Conservation (phyloP, 768 basidiomycete species). For the Clavaria fumosa region DNA sequence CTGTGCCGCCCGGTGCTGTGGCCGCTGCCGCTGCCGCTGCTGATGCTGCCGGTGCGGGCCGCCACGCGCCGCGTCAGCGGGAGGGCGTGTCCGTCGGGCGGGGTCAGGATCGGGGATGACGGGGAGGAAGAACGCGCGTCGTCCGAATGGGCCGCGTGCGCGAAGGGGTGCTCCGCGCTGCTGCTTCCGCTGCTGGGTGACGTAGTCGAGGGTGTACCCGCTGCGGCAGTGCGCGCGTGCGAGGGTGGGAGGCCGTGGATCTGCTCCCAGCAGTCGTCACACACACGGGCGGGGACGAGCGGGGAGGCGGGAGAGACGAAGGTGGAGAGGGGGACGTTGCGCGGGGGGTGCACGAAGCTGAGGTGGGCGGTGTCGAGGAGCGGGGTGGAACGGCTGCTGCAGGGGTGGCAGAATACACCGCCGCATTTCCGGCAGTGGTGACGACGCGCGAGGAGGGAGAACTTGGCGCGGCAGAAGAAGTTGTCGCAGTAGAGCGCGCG, state of each 20-base stretch:
- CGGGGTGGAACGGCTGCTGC: conserved; percentile 41
- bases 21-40: too few species aligned
- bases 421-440: conserved; percentile 86
- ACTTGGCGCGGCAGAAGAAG: conserved; percentile 49
- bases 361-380: conserved; percentile 65
- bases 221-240: too few species aligned
- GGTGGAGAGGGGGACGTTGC: conserved; percentile 39
- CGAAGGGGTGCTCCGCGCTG: too few species aligned
- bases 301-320: conserved; percentile 50
- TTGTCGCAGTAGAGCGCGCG: conserved; percentile 53
- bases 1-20: too few species aligned
- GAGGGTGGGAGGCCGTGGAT: conserved; percentile 45
- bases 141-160: conserved; percentile 24
- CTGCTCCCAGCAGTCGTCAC: conserved; percentile 65
- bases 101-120: conserved; percentile 13
- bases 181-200: too few species aligned
- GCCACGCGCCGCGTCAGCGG: conserved; percentile 8
- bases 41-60: not conserved
- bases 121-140: conserved; percentile 17
- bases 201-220: conserved; percentile 29
- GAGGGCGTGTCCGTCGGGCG: conserved; percentile 14
- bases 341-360: conserved; percentile 55
- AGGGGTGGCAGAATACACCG: conserved; percentile 54
- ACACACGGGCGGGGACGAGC: conserved; percentile 45
- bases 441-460: conserved; percentile 57